phyloP scores from a whole-genome alignment of 345 rosid genomes.

The Conringia planisiliqua region DNA sequence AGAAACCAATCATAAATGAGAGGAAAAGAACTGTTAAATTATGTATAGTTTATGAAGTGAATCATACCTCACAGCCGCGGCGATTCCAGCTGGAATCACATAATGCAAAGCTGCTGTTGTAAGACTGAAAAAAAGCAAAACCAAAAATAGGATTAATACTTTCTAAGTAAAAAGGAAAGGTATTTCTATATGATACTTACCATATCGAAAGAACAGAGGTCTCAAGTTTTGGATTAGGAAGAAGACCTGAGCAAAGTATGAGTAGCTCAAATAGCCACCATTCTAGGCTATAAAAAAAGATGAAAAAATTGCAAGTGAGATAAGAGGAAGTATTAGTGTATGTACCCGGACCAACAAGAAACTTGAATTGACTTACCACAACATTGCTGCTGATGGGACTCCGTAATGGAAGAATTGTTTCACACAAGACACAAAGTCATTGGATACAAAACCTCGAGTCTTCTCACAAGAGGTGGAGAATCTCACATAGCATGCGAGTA shows the following conservation, averaged over 20 bases:
- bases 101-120: constrained; percentile 31
- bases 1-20: neutral
- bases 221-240: constrained; percentile 53
- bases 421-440: constrained; percentile 17
- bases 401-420: constrained; percentile 40
- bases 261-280: constrained; percentile 39
- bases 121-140: constrained; percentile 33
- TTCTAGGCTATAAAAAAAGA: neutral
- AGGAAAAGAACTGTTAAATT: neutral
- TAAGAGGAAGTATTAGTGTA: neutral
- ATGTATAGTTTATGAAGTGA: neutral
- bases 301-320: neutral
- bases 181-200: constrained; percentile 18
- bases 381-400: constrained; percentile 51
- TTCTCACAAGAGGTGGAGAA: constrained; percentile 42
- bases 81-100: constrained; percentile 33
- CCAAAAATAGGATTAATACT: neutral
- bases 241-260: constrained; percentile 42
- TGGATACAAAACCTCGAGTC: constrained; percentile 21
- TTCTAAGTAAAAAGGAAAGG: neutral
- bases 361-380: constrained; percentile 27
- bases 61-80: constrained; percentile 35
- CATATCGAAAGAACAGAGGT: constrained; percentile 64
- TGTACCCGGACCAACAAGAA: neutral
- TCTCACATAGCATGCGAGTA: constrained; percentile 38